phyloP scores from a whole-genome alignment of 768 basidiomycete species.

The Tephrocybe sp. region DNA sequence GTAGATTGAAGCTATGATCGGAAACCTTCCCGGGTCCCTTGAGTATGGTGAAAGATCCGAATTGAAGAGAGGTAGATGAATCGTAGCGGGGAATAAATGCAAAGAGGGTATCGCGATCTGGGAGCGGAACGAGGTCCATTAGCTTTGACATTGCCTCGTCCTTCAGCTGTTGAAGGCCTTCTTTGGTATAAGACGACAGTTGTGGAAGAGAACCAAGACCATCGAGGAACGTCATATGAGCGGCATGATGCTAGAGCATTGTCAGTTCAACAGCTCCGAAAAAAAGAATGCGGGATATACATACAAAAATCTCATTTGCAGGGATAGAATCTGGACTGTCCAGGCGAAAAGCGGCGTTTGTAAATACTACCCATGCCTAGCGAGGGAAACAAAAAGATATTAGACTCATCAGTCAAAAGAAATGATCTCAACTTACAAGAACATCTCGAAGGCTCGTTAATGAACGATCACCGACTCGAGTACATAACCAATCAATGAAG shows the following conservation, averaged over 20 bases:
- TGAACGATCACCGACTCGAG: slow-evolving; percentile 56
- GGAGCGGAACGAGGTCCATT: slow-evolving; percentile 50
- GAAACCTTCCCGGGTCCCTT: slow-evolving; percentile 45
- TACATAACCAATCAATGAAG: slow-evolving; percentile 80
- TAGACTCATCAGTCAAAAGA: not conserved
- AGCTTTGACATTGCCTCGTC: slow-evolving; percentile 54
- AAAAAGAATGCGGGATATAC: slow-evolving; percentile 16
- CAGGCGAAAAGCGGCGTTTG: slow-evolving; percentile 53
- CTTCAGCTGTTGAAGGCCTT: slow-evolving; percentile 60
- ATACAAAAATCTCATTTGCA: slow-evolving; percentile 64
- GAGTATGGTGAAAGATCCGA: slow-evolving; percentile 74
- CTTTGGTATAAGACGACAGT: slow-evolving; percentile 57
- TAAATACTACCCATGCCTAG: slow-evolving; percentile 95
- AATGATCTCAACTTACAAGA: slow-evolving; percentile 48
- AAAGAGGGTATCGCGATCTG: slow-evolving; percentile 23
- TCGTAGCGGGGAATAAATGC: slow-evolving; percentile 28
- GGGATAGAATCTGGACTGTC: slow-evolving; percentile 30
- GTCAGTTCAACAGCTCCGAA: not conserved
- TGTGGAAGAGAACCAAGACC: slow-evolving; percentile 81
- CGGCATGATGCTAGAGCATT: slow-evolving; percentile 79
- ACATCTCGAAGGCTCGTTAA: slow-evolving; percentile 84
- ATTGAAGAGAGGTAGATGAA: slow-evolving; percentile 37
- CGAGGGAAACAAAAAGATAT: not conserved
- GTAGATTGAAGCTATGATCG: slow-evolving; percentile 65
- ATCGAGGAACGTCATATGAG: slow-evolving; percentile 90